Percentiles rank a stretch among this genome's conserved stretches.
These are phyloP conservation scores for Apiotrichum laibachii DNA, from an alignment of 1,284 basidiomycete species.

Conservation along the genomic window DNA sequence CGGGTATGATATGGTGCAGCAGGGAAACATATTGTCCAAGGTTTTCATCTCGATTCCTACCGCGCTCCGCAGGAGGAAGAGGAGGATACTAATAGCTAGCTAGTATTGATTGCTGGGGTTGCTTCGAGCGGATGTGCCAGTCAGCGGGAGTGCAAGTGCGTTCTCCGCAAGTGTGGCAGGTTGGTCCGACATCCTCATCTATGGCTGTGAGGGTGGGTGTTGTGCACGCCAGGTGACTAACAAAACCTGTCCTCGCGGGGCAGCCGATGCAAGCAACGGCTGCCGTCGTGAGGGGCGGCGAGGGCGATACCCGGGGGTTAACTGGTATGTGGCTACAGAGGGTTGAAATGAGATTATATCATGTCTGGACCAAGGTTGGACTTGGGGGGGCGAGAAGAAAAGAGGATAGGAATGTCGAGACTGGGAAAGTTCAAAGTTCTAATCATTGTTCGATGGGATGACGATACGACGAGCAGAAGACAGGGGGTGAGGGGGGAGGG, in stretches of 20 bases:
- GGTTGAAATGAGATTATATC: no score
- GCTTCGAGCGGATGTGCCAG: background rate
- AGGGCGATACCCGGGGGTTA: no score
- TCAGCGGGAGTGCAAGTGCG: no score
- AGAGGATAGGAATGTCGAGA: background rate
- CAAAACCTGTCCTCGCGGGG: no score
- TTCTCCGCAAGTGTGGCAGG: no score
- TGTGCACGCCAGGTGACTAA: no score
- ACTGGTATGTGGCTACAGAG: no score
- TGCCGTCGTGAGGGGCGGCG: no score
- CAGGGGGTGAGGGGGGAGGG: background rate
- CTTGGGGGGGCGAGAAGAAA: background rate
- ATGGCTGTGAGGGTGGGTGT: no score
- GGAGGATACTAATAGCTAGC: background rate
- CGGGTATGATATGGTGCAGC: no score
- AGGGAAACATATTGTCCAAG: conserved; percentile 2
- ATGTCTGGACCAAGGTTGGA: background rate
- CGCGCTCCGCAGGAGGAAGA: background rate
- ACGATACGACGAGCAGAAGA: background rate
- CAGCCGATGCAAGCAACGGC: no score
- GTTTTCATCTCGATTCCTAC: conserved; percentile 7
- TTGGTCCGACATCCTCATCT: no score
- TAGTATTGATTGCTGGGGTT: background rate
- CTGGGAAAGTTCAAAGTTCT: background rate
- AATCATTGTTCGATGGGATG: background rate